A percentile compares a stretch with the other conserved stretches of the same genome.
phyloP scores from a whole-genome alignment of 352 stramenopile genomes.

The Phytophthora aleatoria region DNA sequence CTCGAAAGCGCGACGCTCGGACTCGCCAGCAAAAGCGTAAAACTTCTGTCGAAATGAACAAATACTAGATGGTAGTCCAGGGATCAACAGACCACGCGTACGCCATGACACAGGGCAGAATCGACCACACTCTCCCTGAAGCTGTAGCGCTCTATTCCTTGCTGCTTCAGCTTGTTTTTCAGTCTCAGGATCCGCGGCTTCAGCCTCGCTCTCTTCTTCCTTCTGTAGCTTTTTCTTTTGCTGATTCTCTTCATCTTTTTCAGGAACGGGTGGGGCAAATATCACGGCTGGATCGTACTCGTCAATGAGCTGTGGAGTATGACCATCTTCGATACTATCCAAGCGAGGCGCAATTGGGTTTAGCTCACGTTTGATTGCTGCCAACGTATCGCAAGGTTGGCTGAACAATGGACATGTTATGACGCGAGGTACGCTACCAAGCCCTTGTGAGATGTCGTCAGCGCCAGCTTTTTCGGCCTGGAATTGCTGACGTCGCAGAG shows the following conservation, averaged over 20 bases:
- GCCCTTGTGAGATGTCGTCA: constrained; percentile 18
- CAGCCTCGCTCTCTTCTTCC: constrained; percentile 5
- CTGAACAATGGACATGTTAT: constrained; percentile 34
- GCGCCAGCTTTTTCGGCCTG: constrained; percentile 25
- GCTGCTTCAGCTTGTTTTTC: constrained; percentile 23
- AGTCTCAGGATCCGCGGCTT: constrained; percentile 14
- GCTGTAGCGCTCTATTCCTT: constrained; percentile 13
- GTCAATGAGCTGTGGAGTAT: constrained; percentile 29
- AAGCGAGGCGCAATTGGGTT: constrained; percentile 50
- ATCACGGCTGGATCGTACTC: constrained; percentile 37
- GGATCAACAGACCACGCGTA: constrained; percentile 40
- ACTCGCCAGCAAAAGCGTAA: constrained; percentile 59
- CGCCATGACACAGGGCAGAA: constrained; percentile 74
- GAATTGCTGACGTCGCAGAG: constrained; percentile 36
- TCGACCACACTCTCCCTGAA: constrained; percentile 57
- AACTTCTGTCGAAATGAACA: constrained; percentile 49
- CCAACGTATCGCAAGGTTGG: constrained; percentile 35
- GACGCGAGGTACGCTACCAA: constrained; percentile 21
- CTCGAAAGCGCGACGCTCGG: constrained; percentile 51
- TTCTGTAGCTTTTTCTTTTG: not conserved
- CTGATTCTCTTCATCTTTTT: constrained; percentile 22
- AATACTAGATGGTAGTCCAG: constrained; percentile 46
- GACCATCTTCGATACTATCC: constrained; percentile 49
- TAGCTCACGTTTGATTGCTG: constrained; percentile 36
- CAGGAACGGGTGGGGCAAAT: constrained; percentile 28